phyloP scores from a whole-genome alignment of 108 stramenopile genomes.

The Cylindrotheca fusiformis region DNA sequence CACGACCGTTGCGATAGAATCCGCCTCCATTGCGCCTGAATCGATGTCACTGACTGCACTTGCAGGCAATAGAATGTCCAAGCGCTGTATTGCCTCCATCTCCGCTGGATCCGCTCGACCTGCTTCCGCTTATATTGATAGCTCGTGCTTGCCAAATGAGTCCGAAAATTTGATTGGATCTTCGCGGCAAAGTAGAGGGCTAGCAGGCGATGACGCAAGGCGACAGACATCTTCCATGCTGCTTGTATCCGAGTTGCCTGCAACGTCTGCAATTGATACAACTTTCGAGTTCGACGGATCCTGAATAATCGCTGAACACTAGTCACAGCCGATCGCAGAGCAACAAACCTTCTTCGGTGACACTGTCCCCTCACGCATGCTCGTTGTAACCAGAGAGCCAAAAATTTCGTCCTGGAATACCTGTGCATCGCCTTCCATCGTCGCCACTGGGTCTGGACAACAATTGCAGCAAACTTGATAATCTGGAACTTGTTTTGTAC shows the following conservation, averaged over 20 bases:
- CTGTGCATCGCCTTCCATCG: not conserved
- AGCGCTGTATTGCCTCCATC: constrained; percentile 5
- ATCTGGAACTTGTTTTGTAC: not conserved
- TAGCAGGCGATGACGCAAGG: not conserved
- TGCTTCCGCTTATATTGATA: not conserved
- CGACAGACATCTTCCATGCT: constrained; percentile 17
- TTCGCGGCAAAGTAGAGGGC: not conserved
- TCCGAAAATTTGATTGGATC: constrained; percentile 1
- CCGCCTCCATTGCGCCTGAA: not conserved
- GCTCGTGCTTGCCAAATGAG: not conserved
- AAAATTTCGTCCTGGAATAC: not conserved
- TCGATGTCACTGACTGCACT: not conserved
- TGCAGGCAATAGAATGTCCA: not conserved
- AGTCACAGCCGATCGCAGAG: not conserved
- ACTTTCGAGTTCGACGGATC: not conserved
- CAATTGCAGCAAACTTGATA: constrained; percentile 4
- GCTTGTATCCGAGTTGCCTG: constrained; percentile 6
- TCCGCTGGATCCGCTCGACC: not conserved
- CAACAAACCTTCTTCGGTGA: not conserved
- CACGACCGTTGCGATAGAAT: constrained; percentile 2
- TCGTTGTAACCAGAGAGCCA: constrained; percentile 8
- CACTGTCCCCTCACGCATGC: not conserved
- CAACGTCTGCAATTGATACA: not conserved
- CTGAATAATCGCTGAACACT: not conserved
- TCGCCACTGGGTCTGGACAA: constrained; percentile 9